These are phyloP conservation scores for Alternaria viburni DNA, from an alignment of 2,329 filamentous ascomycete genomes.

Conservation along the genomic window DNA sequence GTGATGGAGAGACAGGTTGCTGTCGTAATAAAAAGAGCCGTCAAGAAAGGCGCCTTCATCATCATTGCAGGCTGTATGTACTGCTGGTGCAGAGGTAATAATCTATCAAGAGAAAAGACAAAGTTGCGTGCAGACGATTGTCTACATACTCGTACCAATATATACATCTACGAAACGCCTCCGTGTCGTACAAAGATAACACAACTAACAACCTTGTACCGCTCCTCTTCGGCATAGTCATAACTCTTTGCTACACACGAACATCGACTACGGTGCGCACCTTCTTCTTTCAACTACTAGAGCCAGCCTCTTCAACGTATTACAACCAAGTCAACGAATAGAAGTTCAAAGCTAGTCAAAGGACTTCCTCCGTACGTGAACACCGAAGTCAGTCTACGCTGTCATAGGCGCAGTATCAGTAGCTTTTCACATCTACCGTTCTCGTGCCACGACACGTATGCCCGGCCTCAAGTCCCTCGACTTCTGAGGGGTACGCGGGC, in stretches of 20 bases:
- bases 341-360: accelerated
- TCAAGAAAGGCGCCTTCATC: not conserved
- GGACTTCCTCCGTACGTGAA: not conserved
- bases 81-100: not conserved
- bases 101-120: not conserved
- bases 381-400: not conserved
- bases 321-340: not conserved
- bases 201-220: not conserved
- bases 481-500: not conserved
- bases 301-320: not conserved
- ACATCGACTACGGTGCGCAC: not conserved
- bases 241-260: not conserved
- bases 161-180: not conserved
- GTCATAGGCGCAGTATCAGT: not conserved
- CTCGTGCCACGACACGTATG: not conserved
- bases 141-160: not conserved
- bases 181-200: not conserved
- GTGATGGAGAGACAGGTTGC: not conserved
- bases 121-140: not conserved
- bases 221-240: not conserved
- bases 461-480: not conserved
- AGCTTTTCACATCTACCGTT: not conserved
- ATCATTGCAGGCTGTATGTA: not conserved
- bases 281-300: not conserved
- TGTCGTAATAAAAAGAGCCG: not conserved